Evolutionary conservation across 441 rosid species (phyloP).

Genomic region (Adansonia gregorii): DNA sequence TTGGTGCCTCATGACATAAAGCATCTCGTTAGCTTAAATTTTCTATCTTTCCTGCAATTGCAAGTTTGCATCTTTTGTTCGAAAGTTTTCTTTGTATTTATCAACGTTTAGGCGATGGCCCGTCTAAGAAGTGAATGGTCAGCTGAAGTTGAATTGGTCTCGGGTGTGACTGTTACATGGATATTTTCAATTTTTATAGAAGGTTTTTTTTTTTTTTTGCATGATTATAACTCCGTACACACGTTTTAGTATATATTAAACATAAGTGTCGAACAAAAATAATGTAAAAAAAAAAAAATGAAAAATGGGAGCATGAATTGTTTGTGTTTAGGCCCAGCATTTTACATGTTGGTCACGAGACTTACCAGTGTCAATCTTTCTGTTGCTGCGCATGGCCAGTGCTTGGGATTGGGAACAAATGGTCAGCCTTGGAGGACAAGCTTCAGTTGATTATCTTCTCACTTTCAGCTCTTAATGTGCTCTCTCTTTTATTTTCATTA

Average conservation of each 20-base stretch:
- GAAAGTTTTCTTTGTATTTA: constrained; percentile 2
- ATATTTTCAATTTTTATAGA: too few species aligned
- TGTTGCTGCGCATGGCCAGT: constrained; percentile 23
- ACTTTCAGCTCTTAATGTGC: constrained; percentile 11
- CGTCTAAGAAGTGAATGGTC: constrained; percentile 29
- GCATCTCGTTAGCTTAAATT: background rate
- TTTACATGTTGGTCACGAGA: constrained; percentile 29
- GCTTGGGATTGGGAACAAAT: constrained; percentile 33
- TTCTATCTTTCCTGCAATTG: background rate
- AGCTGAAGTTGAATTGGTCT: background rate
- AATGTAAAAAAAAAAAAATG: too few species aligned
- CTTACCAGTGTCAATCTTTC: constrained; percentile 23
- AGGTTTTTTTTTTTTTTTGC: too few species aligned
- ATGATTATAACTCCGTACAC: too few species aligned
- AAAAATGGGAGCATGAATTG: background rate
- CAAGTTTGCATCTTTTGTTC: constrained; percentile 5
- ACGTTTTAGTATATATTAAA: too few species aligned
- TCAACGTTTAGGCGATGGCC: constrained; percentile 34
- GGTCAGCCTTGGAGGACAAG: constrained; percentile 32
- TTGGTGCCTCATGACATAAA: background rate
- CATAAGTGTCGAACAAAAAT: too few species aligned
- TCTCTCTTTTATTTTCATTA: background rate
- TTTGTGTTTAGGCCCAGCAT: constrained; percentile 38
- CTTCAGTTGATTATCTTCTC: constrained; percentile 29
- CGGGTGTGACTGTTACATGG: too few species aligned